A percentile compares a stretch with the other conserved stretches of the same genome.
Conservation (phyloP, 2,329 filamentous ascomycete species). For the Paracamarosporium sp. region DNA sequence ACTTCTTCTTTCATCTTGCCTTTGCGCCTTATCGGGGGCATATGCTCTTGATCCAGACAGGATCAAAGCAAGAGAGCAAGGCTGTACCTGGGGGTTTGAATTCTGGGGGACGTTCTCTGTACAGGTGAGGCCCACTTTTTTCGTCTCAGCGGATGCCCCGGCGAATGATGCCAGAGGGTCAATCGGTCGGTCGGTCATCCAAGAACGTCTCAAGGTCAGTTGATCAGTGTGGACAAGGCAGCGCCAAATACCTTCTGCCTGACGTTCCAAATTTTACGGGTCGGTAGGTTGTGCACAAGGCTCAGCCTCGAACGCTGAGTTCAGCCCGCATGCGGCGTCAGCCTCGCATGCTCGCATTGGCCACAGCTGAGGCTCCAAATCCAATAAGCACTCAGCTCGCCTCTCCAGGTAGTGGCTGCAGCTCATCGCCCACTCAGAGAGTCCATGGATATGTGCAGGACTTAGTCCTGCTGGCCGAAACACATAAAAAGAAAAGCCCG, state of each 20-base stretch:
- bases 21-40: conserved; percentile 43
- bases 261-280: conserved; percentile 42
- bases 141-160: conserved; percentile 35
- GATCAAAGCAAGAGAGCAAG: conserved; percentile 14
- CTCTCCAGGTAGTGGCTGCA: conserved; percentile 5
- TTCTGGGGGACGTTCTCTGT: conserved; percentile 27
- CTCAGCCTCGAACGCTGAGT: conserved; percentile 34
- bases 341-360: not conserved
- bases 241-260: conserved; percentile 44
- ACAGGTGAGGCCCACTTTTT: conserved; percentile 39
- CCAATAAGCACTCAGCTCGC: conserved; percentile 2
- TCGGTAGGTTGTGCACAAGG: conserved; percentile 38
- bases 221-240: conserved; percentile 37
- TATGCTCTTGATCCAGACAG: conserved; percentile 25
- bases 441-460: conserved; percentile 10
- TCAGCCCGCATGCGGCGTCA: not conserved
- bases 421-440: conserved; percentile 24
- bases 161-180: conserved; percentile 22
- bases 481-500: conserved; percentile 39
- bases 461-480: conserved; percentile 10
- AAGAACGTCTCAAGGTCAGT: conserved; percentile 27
- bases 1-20: conserved; percentile 43
- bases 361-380: not conserved
- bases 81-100: conserved; percentile 22
- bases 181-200: conserved; percentile 26